Evolutionary conservation across 257 asterid species (phyloP).

Genomic region (Jaltomata sinuosa): DNA sequence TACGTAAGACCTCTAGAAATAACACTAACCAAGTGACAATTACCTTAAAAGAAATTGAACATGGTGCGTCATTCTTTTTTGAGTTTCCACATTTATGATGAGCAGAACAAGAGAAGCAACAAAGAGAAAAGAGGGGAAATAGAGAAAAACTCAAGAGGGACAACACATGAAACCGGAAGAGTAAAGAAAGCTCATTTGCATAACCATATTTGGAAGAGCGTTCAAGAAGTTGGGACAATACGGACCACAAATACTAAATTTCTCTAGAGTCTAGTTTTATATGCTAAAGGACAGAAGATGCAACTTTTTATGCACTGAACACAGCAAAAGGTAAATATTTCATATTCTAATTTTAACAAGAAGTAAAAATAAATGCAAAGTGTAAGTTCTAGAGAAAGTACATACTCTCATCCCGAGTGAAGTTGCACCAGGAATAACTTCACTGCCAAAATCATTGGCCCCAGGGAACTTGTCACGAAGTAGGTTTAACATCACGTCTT

Average conservation of each 20-base stretch:
- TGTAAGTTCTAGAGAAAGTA: neutral
- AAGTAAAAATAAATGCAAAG: neutral
- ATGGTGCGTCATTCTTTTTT: neutral
- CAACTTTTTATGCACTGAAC: neutral
- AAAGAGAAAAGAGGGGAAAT: neutral
- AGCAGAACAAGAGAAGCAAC: neutral
- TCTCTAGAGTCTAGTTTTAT: neutral
- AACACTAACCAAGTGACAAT: neutral
- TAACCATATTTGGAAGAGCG: neutral
- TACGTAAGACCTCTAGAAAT: neutral
- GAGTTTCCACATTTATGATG: neutral
- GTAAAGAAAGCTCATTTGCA: neutral
- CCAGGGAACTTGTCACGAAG: constrained; percentile 71
- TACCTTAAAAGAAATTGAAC: neutral
- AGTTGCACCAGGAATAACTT: constrained; percentile 97
- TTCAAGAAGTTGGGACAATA: neutral
- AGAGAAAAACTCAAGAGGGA: neutral
- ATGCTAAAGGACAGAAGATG: neutral
- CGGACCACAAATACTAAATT: neutral
- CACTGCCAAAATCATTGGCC: constrained; percentile 98
- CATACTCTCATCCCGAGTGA: constrained; percentile 75
- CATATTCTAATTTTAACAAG: neutral
- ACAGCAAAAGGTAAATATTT: neutral
- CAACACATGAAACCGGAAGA: neutral
- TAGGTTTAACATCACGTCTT: constrained; percentile 77